phyloP scores from a whole-genome alignment of 2,329 filamentous ascomycete genomes.

The Apiospora hydei region DNA sequence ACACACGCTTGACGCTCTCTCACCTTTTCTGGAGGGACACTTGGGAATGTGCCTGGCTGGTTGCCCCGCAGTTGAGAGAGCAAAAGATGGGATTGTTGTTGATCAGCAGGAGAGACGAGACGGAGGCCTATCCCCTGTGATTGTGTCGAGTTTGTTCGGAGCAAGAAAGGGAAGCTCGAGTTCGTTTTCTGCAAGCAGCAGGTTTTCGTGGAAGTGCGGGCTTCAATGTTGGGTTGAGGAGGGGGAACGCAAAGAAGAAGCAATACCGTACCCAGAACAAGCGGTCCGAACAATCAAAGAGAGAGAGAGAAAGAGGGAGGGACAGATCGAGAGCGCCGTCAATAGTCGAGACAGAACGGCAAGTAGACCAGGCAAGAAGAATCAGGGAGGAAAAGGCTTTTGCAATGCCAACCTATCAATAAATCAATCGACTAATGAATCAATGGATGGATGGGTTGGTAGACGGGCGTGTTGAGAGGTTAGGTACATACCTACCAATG shows the following conservation, averaged over 20 bases:
- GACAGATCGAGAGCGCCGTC: conserved; percentile 11
- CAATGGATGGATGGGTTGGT: not conserved
- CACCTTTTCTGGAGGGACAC: conserved; percentile 11
- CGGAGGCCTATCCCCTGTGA: conserved; percentile 6
- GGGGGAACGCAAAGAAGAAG: conserved; percentile 19
- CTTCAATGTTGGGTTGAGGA: not conserved
- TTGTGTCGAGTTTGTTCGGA: not conserved
- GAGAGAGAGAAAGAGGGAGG: conserved; percentile 7
- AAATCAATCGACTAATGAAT: conserved; percentile 19
- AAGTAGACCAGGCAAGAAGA: not conserved
- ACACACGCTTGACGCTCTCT: not conserved
- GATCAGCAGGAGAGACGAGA: conserved; percentile 17
- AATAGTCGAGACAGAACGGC: not conserved
- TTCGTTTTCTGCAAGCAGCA: conserved; percentile 15
- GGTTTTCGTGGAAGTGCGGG: conserved; percentile 5
- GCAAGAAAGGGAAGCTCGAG: conserved; percentile 10
- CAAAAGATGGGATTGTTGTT: conserved; percentile 13
- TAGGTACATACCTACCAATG: not conserved
- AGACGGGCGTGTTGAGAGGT: not conserved
- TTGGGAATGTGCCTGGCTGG: conserved; percentile 9
- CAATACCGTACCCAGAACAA: conserved; percentile 7
- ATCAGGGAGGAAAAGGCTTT: not conserved
- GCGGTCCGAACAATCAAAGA: conserved; percentile 7
- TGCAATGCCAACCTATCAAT: not conserved
- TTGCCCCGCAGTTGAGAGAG: not conserved